Conservation (phyloP, 306 rosid genomes). For the Gynostemma pentaphyllum region DNA sequence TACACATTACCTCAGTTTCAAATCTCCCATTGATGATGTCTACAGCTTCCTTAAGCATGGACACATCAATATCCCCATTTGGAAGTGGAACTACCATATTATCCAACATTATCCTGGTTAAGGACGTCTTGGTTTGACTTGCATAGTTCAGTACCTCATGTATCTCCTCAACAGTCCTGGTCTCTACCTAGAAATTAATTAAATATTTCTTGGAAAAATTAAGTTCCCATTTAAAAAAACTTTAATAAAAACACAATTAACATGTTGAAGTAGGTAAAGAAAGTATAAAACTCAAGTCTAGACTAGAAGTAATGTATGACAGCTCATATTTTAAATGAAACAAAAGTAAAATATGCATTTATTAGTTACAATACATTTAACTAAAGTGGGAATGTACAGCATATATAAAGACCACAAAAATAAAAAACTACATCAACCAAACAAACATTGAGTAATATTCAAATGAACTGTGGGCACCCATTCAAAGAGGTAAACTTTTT, state of each 20-base stretch:
- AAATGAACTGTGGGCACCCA: not conserved
- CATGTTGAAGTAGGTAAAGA: not conserved
- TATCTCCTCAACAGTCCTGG: constrained; percentile 83
- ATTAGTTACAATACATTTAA: not conserved
- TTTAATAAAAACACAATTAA: too few relatives aligned
- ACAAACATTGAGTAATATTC: too few relatives aligned
- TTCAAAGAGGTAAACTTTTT: not conserved
- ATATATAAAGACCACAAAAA: not conserved
- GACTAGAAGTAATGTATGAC: not conserved
- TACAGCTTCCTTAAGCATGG: constrained; percentile 80
- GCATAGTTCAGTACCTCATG: constrained; percentile 55
- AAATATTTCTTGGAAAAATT: not conserved
- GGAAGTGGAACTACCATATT: constrained; percentile 84
- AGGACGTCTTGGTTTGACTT: constrained; percentile 54
- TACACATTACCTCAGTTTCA: constrained; percentile 64
- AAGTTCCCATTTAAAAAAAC: not conserved
- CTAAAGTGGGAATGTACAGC: not conserved
- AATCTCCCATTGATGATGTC: constrained; percentile 54
- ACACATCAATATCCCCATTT: constrained; percentile 61
- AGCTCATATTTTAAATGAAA: not conserved
- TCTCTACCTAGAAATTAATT: constrained; percentile 57
- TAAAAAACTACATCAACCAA: too few relatives aligned
- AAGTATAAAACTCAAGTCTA: not conserved
- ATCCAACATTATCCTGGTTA: constrained; percentile 90
- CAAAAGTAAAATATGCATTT: not conserved